A percentile compares a stretch with the other conserved stretches of the same genome.
phyloP scores from a whole-genome alignment of 75 land plant species.

The Selaginella tamariscina region DNA sequence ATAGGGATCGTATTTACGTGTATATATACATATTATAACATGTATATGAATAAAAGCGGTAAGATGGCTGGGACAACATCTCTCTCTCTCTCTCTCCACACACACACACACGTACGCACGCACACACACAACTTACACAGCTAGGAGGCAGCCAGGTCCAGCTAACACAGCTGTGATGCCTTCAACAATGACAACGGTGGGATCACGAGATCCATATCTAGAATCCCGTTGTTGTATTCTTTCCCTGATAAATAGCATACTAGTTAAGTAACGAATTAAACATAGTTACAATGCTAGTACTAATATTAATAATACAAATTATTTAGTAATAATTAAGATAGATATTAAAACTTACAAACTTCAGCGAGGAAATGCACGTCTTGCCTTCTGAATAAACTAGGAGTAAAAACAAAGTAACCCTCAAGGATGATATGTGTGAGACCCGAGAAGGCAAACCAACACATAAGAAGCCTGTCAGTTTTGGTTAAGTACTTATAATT shows the following conservation, averaged over 20 bases:
- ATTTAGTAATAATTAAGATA: no score
- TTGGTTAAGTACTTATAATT: slow-evolving; percentile 16
- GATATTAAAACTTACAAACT: slow-evolving; percentile 62
- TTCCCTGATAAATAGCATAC: slow-evolving; percentile 70
- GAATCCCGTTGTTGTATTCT: slow-evolving; percentile 97
- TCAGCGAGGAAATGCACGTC: slow-evolving; percentile 49
- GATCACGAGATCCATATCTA: slow-evolving; percentile 67
- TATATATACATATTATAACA: no score
- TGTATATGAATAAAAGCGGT: no score
- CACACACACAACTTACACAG: slow-evolving; percentile 81
- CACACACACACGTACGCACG: no score
- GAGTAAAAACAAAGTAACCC: slow-evolving; percentile 83
- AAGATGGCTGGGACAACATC: no score
- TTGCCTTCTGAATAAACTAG: slow-evolving; percentile 65
- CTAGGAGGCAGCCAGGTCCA: slow-evolving; percentile 74
- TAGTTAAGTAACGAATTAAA: no score
- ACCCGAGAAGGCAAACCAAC: slow-evolving; percentile 86
- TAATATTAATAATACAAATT: no score
- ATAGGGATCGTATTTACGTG: no score
- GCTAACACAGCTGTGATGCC: slow-evolving; percentile 70
- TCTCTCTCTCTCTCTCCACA: no score
- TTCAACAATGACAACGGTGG: slow-evolving; percentile 61
- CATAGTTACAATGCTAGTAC: no score
- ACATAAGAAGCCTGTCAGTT: slow-evolving; percentile 60
- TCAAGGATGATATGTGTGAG: slow-evolving; percentile 74